These are phyloP conservation scores for Malus domestica DNA, from an alignment of 306 rosid genomes.

Conservation along the genomic window ASM211411v1 NC_041801.1:5567001-5567500, in stretches of 20 bases:
- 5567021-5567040: not conserved
- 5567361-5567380: no score
- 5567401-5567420: not conserved
- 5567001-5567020: not conserved
- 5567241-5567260: not conserved
- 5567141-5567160: not conserved
- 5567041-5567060: not conserved
- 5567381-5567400: not conserved
- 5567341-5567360: no score
- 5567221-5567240: not conserved
- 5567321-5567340: not conserved
- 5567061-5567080: not conserved
- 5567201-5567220: not conserved
- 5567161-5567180: no score
- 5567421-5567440: not conserved
- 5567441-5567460: no score
- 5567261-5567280: not conserved
- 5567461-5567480: no score
- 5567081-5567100: not conserved
- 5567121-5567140: not conserved
- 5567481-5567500: rapidly evolving
- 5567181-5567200: not conserved
- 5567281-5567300: not conserved
- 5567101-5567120: not conserved
- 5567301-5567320: not conserved